Evolutionary conservation across 2,329 filamentous ascomycete genomes (phyloP), one percentile per base, ranked within the genome.

Genomic region (Fusarium sp.): DNA sequence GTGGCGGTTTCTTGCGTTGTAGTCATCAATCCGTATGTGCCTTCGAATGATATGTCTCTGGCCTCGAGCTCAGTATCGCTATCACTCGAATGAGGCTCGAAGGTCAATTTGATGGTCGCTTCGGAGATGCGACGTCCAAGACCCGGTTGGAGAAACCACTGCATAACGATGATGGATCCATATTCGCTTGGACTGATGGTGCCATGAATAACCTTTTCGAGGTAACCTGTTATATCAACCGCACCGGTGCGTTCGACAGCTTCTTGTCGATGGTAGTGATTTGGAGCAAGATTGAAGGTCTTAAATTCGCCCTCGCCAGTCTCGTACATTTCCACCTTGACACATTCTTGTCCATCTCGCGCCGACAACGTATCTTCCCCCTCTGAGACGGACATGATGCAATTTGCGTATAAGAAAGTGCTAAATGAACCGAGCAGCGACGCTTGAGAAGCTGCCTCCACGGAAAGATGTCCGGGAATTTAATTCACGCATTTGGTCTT

Each of bases 161-260:
- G 43, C 55, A 57, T 50, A 11, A 42, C 25, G 2, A 57, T 42
- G 2, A 57, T n/a, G 6, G 55, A 25, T 14, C 25, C 55, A 25
- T 57, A 57, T 16, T 57, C 47, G 14, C n/a, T 23, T 6, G 54
- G 43, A 10, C 13, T 10, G 1, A 56, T 7, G 11, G 55, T 25
- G n/a, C 55, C 55, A 25, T 57, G 55, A 2, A 50, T 1, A 3
- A 57, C 55, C 16, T 57, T 57, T 13, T 50, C 45, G 16, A 57
- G 21, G 5, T 7, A n/a, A 9, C 55, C 41, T 3, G 25, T 57
- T 11, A 57, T 57, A 7, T 57, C 45, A 14, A 57, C 27, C 1
- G 55, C 43, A 4, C 55, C 55, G 20, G 43, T 57, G 8, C 43
- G 43, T 20, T 57, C n/a, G 5, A 50, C 12, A 41, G 23, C 55